Evolutionary conservation across 441 rosid genomes (phyloP), one percentile per base, ranked within the genome.

Genomic region (Adansonia grandidieri): DNA sequence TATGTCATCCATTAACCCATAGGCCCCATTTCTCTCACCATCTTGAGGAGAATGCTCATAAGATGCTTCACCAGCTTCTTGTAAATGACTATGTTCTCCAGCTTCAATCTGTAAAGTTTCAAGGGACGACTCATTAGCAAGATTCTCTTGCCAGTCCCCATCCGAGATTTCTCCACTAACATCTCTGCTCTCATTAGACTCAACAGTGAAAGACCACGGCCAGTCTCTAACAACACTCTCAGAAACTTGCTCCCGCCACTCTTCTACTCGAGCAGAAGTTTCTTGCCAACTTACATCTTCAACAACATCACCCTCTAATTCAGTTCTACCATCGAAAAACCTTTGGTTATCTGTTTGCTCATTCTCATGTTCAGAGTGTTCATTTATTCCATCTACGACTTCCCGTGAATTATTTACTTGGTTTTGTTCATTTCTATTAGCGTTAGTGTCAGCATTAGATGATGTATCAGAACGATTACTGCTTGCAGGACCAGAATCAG

Each of bases 391-490:
- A 70, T 79, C 86, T 51, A 81, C 62, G 78, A 77, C 74, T 68
- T 79, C 78, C 50, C 58, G 86, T 9, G 79, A 57, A 85, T 68
- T 76, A 71, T 84, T 83, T 75, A 76, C 47, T 79, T 83, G 78
- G 82, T 54, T 83, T 61, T 82, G 90, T 56, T 86, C 93, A 81
- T 77, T 86, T 80, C 83, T 84, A 61, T 77, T 84, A 66, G 79
- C 77, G 79, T 81, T 86, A 80, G 79, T 79, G 77, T 86, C 95
- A 82, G 82, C 68, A 80, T 80, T 86, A 63, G 95, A 90, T 74
- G 90, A 87, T 80, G 89, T 85, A 74, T 91, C 97, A 13, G 89
- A 87, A 74, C 78, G 84, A 74, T 81, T 82, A 85, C 89, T 87
- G 92, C 92, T 87, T 37, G 74, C 85, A 80, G 83, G 91, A 72